Evolutionary conservation across 2,329 filamentous ascomycete species (phyloP), one percentile per base, ranked within the genome.

Genomic region (Endocalyx cinctus): DNA sequence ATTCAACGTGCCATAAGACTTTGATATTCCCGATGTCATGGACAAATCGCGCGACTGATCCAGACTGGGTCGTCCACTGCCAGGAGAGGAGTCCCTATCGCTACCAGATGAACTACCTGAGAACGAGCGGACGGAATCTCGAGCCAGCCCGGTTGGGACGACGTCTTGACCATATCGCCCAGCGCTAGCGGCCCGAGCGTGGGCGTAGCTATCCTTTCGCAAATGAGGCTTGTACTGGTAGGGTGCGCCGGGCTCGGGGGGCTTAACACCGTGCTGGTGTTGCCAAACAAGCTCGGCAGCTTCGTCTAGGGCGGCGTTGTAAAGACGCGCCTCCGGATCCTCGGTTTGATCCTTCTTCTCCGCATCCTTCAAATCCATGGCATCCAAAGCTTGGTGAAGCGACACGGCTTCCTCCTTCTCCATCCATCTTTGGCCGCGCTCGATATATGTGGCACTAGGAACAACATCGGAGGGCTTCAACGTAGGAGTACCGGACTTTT

Each of bases 211-310:
- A 45, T 84, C 73, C 59, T 79, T 83, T 43, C 77, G 72, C 41
- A 86, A 64, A 53, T 87, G 81, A 16, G 77, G 70, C 42, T 71
- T 77, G 58, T 89, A 89, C 19, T 69, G 69, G 47, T 79, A 83
- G 8, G 82, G 76, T 2, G 77, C 74, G 27, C 78, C 72, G 3
- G 82, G 80, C 40, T 72, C 66, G n/a, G 64, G 65, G 1, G 64
- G 57, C 38, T 66, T 63, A 35, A 69, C 58, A 6, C 74, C 74
- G 45, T 87, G 73, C 52, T 82, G 71, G 53, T 90, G 85, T 51
- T 80, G 77, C 73, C 78, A 88, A 27, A 90, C 85, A 28, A 90
- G 68, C 55, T 89, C 83, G 1, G 83, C 80, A 10, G 85, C 85
- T 57, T 90, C 85, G 39, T 87, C 69, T 40, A 86, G 77, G 18